Evolutionary conservation across 345 rosid genomes (phyloP).

Genomic region (Brassica napus): DNA sequence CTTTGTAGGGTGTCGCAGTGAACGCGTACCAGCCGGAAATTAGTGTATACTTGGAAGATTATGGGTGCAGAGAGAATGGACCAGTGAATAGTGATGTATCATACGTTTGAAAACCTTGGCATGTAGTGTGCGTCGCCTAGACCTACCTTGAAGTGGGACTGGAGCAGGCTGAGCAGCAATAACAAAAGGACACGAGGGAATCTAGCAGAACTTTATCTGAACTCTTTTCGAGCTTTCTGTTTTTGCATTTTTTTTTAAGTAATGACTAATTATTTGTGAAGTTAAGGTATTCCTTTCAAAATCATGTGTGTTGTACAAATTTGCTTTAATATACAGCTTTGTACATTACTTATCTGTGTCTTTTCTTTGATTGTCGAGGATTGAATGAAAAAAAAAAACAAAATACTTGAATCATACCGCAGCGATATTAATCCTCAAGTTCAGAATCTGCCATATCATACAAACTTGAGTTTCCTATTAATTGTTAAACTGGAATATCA

Average conservation of each 20-base stretch:
- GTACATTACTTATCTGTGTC: too few relatives aligned
- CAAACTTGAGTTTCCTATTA: not conserved
- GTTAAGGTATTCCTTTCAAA: slow-evolving; percentile 18
- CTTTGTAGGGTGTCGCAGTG: slow-evolving; percentile 43
- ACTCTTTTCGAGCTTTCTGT: too few relatives aligned
- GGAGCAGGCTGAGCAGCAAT: slow-evolving; percentile 26
- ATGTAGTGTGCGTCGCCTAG: not conserved
- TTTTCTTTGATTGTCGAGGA: not conserved
- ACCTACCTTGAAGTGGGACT: slow-evolving; percentile 38
- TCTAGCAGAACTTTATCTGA: too few relatives aligned
- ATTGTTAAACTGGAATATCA: not conserved
- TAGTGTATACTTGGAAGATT: slow-evolving; percentile 48
- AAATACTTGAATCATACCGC: not conserved
- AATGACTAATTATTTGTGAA: slow-evolving; percentile 12
- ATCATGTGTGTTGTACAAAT: slow-evolving; percentile 9
- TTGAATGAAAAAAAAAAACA: not conserved
- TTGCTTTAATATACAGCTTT: not conserved
- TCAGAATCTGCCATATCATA: not conserved
- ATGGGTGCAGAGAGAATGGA: slow-evolving; percentile 35
- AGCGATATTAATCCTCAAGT: not conserved
- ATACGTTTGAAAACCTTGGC: slow-evolving; percentile 20
- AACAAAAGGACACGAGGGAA: slow-evolving; percentile 36
- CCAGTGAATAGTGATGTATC: slow-evolving; percentile 36
- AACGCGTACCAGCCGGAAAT: slow-evolving; percentile 43
- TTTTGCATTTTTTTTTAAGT: too few relatives aligned